Evolutionary conservation across 163 green algal species (phyloP), one percentile per base, ranked within the genome.

Genomic region (Chlamydomonas reinhardtii): DNA sequence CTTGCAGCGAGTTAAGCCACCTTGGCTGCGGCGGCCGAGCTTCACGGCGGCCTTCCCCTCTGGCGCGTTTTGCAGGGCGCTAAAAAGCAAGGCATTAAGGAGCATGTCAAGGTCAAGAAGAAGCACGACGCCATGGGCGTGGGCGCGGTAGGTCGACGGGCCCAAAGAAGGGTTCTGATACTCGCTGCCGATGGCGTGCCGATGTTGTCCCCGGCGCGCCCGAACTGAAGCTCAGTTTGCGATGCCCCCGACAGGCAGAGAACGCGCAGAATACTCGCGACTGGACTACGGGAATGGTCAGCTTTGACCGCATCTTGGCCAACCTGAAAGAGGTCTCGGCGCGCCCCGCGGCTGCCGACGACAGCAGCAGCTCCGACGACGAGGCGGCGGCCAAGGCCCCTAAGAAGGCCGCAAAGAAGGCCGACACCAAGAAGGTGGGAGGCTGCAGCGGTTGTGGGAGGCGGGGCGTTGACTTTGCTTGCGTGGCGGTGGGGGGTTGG

Each of bases 41-140:
- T 29, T 24, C 29, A 25, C 39, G 88, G 64, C 29, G 73, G 72
- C 66, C 24, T 70, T 31, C 52, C 27, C 4, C 25, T 27, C 14
- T n/a, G 31, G 19, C 61, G 37, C 0, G 72, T 29, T 20, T 48
- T 19, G 61, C 89, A 97, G 94, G 96, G 96, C 29, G 93, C 94
- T 3, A 90, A 91, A 35, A 94, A 95, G 83, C 94, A 98, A 80
- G 96, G 96, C 76, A 98, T 98, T 82, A 97, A 91, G 35, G 79
- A 93, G 69, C 96, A 98, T 87, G 91, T 98, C 29, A 94, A 92
- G 74, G 96, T 97, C 35, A 97, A 97, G 89, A 97, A 97, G 90
- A 96, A 97, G 81, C 92, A 94, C 75, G 96, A 98, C 76, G 94
- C 92, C 25, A 90, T 94, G 73, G 96, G 96, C 52, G 95, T 98